Evolutionary conservation across 164 flowering plant species (phyloP).

Genomic region (Annona squamosa): DNA sequence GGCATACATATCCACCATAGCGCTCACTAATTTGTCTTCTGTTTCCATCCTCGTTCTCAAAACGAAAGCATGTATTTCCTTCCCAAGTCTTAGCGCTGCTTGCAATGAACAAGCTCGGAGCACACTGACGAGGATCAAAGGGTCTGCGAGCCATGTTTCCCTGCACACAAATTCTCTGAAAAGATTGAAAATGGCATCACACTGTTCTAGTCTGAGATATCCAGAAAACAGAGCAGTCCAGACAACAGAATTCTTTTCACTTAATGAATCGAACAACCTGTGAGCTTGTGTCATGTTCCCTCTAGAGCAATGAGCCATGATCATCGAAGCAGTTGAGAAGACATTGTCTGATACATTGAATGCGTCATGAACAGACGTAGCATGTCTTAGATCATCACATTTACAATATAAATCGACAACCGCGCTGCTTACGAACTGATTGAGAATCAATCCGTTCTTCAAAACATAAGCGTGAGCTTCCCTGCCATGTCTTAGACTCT

Average conservation of each 20-base stretch:
- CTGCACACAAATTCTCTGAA: conserved; percentile 29
- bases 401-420: conserved; percentile 74
- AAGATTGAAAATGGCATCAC: conserved; percentile 50
- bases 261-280: conserved; percentile 51
- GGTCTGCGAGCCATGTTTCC: conserved; percentile 33
- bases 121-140: conserved; percentile 36
- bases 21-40: conserved; percentile 46
- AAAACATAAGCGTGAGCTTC: conserved; percentile 57
- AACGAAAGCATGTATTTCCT: conserved; percentile 59
- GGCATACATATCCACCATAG: conserved; percentile 74
- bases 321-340: conserved; percentile 52
- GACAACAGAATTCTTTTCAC: conserved; percentile 46
- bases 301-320: conserved; percentile 46
- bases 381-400: conserved; percentile 58
- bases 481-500: conserved; percentile 43
- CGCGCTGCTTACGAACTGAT: conserved; percentile 54
- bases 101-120: conserved; percentile 57
- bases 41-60: conserved; percentile 39
- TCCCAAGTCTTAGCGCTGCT: conserved; percentile 56
- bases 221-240: conserved; percentile 82
- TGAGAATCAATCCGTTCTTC: conserved; percentile 37
- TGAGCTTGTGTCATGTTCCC: conserved; percentile 61
- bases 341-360: conserved; percentile 23
- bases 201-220: conserved; percentile 44
- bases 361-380: conserved; percentile 32